Evolutionary conservation across 2,329 filamentous ascomycete species (phyloP), one percentile per base, ranked within the genome.

Genomic region (Pseudogymnoascus sp.): DNA sequence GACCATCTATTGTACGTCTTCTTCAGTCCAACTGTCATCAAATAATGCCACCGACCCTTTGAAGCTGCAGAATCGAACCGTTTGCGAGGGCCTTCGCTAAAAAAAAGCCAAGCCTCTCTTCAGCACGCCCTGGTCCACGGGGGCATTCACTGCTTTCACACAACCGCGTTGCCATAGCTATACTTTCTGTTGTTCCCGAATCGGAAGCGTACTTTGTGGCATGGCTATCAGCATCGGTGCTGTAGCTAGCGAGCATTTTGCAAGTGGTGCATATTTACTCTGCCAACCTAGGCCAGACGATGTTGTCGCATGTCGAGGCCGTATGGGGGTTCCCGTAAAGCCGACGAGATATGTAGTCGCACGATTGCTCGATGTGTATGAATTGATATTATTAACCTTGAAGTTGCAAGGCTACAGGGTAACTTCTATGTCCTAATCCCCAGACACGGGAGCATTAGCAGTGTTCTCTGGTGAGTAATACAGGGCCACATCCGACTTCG

Each of bases 341-440:
- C 29, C 26, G 49, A 55, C 26, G 26, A 55, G 26, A 10, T 33
- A n/a, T 14, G 45, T 31, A 29, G 14, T 31, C 26, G 49, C 26
- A 55, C 49, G 49, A 33, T 19, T 55, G 26, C 26, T n/a, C 49
- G 49, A 55, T 55, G 10, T 4, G n/a, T 55, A 55, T 55, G 29
- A 55, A 55, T 55, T 19, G 4, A 26, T 55, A 55, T 55, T 33
- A 10, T 55, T 14, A 55, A 55, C 49, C 49, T 55, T 55, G 49
- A 55, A 55, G 26, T 26, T 55, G 49, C 49, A 55, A 55, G 49
- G 49, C 49, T 5, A 55, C 49, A 33, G n/a, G 49, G 49, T 55
- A 33, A 55, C 49, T 55, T 55, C 49, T 55, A 55, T 26, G 49
- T 55, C 49, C 49, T 55, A 55, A 55, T 55, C n/a, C 49, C 49